phyloP scores from a whole-genome alignment of 495 filamentous ascomycete species.

The Annulohypoxylon nitens region DNA sequence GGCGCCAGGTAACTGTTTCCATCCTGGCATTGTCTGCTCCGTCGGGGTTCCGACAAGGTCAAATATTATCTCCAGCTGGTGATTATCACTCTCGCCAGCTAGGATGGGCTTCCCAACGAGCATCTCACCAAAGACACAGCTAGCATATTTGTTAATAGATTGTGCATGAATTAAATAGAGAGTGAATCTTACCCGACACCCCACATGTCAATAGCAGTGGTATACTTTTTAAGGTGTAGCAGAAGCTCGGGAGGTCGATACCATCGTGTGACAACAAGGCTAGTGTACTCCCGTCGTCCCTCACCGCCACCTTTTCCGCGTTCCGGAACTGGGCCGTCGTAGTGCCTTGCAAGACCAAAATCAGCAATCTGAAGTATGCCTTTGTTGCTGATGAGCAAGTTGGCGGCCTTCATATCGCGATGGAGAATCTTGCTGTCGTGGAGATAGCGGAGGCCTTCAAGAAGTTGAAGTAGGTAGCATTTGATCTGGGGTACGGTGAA shows the following conservation, averaged over 20 bases:
- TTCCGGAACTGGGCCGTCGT: slow-evolving; percentile 85
- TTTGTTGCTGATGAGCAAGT: slow-evolving; percentile 94
- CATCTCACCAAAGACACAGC: slow-evolving; percentile 99
- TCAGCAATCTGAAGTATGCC: slow-evolving; percentile 97
- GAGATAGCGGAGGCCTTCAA: slow-evolving; percentile 89
- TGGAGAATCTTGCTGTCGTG: slow-evolving; percentile 93
- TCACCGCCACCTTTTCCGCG: slow-evolving; percentile 86
- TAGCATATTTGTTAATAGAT: slow-evolving; percentile 57
- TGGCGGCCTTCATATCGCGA: slow-evolving; percentile 99
- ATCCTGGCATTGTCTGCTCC: slow-evolving; percentile 94
- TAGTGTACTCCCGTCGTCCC: slow-evolving; percentile 91
- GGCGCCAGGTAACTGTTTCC: slow-evolving; percentile 82
- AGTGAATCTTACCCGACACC: slow-evolving; percentile 82
- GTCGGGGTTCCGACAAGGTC: slow-evolving; percentile 92
- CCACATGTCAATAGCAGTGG: slow-evolving; percentile 98
- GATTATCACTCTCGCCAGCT: slow-evolving; percentile 85
- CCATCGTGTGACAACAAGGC: slow-evolving; percentile 95
- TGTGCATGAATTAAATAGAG: not conserved
- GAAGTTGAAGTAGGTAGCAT: slow-evolving; percentile 94
- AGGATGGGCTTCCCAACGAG: slow-evolving; percentile 93
- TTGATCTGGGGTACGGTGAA: slow-evolving; percentile 94
- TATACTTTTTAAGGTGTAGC: slow-evolving; percentile 87
- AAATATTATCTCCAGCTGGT: slow-evolving; percentile 93
- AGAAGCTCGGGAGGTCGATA: slow-evolving; percentile 96
- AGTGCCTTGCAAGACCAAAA: slow-evolving; percentile 94